Evolutionary conservation across 2,329 filamentous ascomycete species (phyloP), one percentile per base, ranked within the genome.

Genomic region (Talaromyces islandicus): DNA sequence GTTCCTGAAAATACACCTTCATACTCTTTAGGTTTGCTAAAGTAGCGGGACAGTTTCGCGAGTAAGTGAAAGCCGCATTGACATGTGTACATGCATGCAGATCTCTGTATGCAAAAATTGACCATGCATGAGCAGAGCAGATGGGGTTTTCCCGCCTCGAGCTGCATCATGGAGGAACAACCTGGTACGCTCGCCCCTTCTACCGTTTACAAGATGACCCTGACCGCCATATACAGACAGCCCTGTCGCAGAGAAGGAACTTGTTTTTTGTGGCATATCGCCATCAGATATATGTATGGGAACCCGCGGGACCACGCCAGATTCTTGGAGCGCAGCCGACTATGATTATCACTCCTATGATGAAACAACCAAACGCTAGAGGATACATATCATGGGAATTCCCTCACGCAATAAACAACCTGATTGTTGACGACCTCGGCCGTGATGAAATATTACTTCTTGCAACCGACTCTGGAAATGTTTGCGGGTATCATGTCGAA

Each of bases 401-500:
- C 7, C 81, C 83, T 1, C 88, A 92, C 70, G 80, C 82, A 30
- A 81, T 90, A 54, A 93, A 92, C 67, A 83, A 88, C 64, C 75
- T 92, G 17, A 78, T 88, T 11, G 80, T 89, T 27, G 88, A 88
- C 17, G 83, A 88, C 53, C 75, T 93, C 12, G 90, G 90, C 0
- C 75, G 81, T 7, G 78, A 88, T 56, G 90, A 94, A 71, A 82
- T 92, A 30, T 65, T 93, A 5, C 72, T 91, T 4, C 75, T 87
- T 50, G 83, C 80, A 38, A 90, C 84, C 60, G 90, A 93, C 66
- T 88, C 91, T 63, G 90, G 90, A 7, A 90, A 93, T 69, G 83
- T 92, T 2, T 77, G 85, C 53, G 88, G 83, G 7, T 92, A 89
- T 71, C 86, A 88, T 68, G 88, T 85, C 0, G 80, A 80, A 54